Conservation (phyloP, 169 alveolate species). For the Perkinsus olseni region DNA sequence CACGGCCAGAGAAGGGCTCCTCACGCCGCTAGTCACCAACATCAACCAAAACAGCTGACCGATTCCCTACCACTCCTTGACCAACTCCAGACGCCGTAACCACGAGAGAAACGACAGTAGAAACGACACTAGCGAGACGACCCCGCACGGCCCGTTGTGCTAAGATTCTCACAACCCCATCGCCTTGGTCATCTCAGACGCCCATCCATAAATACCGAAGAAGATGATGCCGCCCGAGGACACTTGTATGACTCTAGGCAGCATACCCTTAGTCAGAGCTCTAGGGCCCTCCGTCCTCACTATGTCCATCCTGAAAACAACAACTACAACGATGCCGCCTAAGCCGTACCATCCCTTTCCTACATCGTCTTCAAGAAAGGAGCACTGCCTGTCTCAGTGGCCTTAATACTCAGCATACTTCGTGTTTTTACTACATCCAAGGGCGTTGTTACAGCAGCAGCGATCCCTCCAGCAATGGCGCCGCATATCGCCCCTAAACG, state of each 20-base stretch:
- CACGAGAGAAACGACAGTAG: no score
- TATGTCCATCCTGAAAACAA: background rate
- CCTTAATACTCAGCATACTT: constrained; percentile 20
- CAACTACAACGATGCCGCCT: background rate
- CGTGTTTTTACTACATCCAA: constrained; percentile 49
- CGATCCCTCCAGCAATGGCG: constrained; percentile 44
- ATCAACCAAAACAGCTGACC: no score
- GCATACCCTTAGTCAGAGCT: background rate
- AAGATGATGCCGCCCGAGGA: background rate
- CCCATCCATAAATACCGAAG: constrained; percentile 5
- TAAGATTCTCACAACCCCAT: background rate
- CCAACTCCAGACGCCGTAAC: no score
- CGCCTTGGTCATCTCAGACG: background rate
- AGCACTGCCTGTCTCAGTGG: background rate
- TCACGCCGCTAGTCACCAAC: background rate
- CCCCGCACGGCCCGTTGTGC: background rate
- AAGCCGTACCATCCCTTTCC: background rate
- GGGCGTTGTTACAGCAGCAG: constrained; percentile 52
- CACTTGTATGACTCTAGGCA: background rate
- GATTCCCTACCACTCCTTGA: no score
- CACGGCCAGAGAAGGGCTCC: background rate
- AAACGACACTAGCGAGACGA: background rate
- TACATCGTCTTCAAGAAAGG: background rate
- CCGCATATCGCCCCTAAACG: constrained; percentile 38
- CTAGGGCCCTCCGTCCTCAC: background rate